Evolutionary conservation across 768 basidiomycete genomes (phyloP).

Genomic region (Boletus pseudopeckii): DNA sequence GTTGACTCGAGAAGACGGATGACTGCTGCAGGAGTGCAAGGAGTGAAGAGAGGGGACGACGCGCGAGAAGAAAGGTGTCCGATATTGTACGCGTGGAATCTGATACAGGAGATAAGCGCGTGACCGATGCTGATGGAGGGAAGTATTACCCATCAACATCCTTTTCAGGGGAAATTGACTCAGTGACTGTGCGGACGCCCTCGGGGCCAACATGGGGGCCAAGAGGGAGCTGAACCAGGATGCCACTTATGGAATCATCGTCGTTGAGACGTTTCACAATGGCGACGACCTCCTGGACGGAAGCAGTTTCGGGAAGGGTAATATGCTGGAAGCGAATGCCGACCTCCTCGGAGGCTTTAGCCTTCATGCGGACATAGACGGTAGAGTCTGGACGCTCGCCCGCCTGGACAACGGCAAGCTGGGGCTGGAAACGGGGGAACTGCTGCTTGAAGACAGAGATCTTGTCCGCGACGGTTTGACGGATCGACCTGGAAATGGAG

Average conservation of each 20-base stretch:
- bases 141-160: constrained; percentile 88
- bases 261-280: constrained; percentile 79
- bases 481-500: constrained; percentile 60
- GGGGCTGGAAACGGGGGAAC: constrained; percentile 87
- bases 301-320: constrained; percentile 60
- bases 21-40: constrained; percentile 94
- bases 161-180: constrained; percentile 89
- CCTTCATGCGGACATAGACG: constrained; percentile 96
- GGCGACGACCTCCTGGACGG: constrained; percentile 71
- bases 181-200: constrained; percentile 89
- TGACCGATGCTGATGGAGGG: not conserved
- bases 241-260: constrained; percentile 78
- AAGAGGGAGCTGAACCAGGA: constrained; percentile 94
- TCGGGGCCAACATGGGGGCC: constrained; percentile 76
- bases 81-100: constrained; percentile 98
- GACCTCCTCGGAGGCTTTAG: constrained; percentile 90
- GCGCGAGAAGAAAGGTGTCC: constrained; percentile 91
- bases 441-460: constrained; percentile 62
- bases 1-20: constrained; percentile 88
- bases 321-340: constrained; percentile 88
- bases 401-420: constrained; percentile 90
- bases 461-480: constrained; percentile 66
- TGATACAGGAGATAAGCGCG: constrained; percentile 29
- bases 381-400: constrained; percentile 88
- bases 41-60: constrained; percentile 83